These are phyloP conservation scores for Encephalitozoon romaleae DNA, from an alignment of 371 early-diverging fungal species.

Conservation along the genomic window DNA sequence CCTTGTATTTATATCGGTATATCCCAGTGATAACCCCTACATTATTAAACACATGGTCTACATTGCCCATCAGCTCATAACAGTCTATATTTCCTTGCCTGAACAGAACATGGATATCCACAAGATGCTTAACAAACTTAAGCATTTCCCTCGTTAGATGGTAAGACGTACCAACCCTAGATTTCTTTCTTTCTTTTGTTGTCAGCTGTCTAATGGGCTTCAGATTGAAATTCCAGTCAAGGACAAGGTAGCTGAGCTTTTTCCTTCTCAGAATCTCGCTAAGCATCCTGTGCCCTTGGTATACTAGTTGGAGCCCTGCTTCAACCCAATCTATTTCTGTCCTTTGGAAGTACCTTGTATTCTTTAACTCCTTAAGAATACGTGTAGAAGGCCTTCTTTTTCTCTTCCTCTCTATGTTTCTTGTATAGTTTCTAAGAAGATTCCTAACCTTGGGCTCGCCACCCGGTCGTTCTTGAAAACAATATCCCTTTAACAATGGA, in stretches of 20 bases:
- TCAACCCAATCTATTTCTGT: conserved; percentile 97
- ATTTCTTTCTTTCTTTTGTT: conserved; percentile 97
- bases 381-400: not conserved
- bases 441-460: not conserved
- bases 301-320: conserved; percentile 84
- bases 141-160: conserved; percentile 83
- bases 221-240: conserved; percentile 94
- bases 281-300: conserved; percentile 95
- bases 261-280: conserved; percentile 85
- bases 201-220: conserved; percentile 90
- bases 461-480: not conserved
- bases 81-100: conserved; percentile 69
- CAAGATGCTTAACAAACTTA: conserved; percentile 85
- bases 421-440: not conserved
- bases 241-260: conserved; percentile 84
- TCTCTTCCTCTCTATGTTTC: conserved; percentile 2
- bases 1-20: conserved; percentile 96
- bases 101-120: conserved; percentile 88
- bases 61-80: conserved; percentile 84
- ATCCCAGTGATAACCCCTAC: conserved; percentile 97
- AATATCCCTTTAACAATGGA: not conserved
- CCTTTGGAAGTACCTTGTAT: conserved; percentile 90
- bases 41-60: conserved; percentile 92
- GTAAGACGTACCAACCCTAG: conserved; percentile 92
- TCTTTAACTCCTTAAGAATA: conserved; percentile 68